phyloP scores from a whole-genome alignment of 1,139 yeast species.

The Blastobotrys apis region DNA sequence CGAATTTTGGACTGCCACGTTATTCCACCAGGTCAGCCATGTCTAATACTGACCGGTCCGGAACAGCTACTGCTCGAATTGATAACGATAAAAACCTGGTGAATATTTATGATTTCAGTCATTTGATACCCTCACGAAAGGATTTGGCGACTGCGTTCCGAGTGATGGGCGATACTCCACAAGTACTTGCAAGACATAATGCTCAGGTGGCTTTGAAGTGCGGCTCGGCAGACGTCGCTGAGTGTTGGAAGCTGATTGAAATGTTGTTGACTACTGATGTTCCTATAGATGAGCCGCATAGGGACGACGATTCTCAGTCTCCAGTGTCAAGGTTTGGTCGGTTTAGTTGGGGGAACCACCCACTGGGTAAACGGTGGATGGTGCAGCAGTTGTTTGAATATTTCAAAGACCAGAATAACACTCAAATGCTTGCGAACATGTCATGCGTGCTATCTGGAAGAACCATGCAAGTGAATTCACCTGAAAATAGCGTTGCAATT shows the following conservation, averaged over 20 bases:
- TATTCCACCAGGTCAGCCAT: conserved; percentile 13
- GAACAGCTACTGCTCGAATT: conserved; percentile 4
- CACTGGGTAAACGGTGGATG: conserved; percentile 76
- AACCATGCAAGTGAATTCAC: conserved; percentile 1
- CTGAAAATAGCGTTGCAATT: neutral
- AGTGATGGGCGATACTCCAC: conserved; percentile 63
- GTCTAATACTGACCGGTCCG: conserved; percentile 18
- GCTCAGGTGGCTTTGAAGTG: conserved; percentile 64
- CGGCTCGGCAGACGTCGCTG: conserved; percentile 60
- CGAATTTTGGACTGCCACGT: conserved; percentile 9
- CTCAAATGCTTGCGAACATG: conserved; percentile 89
- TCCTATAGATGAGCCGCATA: neutral
- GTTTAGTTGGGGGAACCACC: conserved; percentile 71
- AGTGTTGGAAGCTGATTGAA: conserved; percentile 65
- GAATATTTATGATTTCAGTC: conserved; percentile 59
- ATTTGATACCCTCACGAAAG: conserved; percentile 69
- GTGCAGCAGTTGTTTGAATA: conserved; percentile 57
- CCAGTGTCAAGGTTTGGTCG: conserved; percentile 2
- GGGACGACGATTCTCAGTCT: neutral
- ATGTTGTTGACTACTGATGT: conserved; percentile 25
- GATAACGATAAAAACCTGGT: conserved; percentile 45
- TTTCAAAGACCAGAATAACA: conserved; percentile 60
- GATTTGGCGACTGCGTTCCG: conserved; percentile 76
- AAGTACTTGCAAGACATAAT: conserved; percentile 62
- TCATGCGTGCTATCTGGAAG: conserved; percentile 52